Base-by-base conservation (phyloP, 1,284 basidiomycete genomes). In the Mycena sp. region DNA sequence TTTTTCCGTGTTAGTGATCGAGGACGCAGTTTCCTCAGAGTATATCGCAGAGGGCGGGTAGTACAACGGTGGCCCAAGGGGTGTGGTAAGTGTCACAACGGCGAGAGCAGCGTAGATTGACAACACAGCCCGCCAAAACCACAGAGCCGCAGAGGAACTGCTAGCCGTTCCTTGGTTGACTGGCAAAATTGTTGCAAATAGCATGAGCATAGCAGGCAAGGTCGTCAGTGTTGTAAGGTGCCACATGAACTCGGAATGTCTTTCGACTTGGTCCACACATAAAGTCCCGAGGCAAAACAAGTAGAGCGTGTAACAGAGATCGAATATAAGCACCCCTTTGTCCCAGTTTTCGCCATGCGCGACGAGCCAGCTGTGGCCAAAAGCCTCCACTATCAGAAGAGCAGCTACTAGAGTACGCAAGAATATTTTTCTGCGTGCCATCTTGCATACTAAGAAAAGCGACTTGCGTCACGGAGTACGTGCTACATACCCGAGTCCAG, bases 41-140 rank as follows among this genome's bases (percentile, higher is more conserved):
- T 95, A 95, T 43, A 96, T 88, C 17, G 79, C 80, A 53, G 86
- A 82, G 9, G 87, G 80, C 0, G 91, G 89, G 68, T 87, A 91
- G 71, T 93, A 86, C 29, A 95, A 78, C 3, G 82, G 76, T 0
- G 94, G 94, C 0, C 93, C 93, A 32, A 85, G 82, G 2, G 88
- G 90, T 4, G 87, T 89, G 1, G 82, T 87, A 40, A 85, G 78
- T 10, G 84, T 79, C 23, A 29, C n/a, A 17, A 46, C 2, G 45
- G 45, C 45, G 3, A 26, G 21, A 37, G 92, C 68, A 30, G n/a
- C n/a, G n/a, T 57, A 19, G 80, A 59, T 46, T 9, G 17, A 5
- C 2, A 59, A 26, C 6, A 38, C 46, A 16, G 44, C 19, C n/a
- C n/a, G n/a, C n/a, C n/a, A n/a, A 25, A 23, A 37, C 35, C 35